These are phyloP conservation scores for Sapria himalayana DNA, from an alignment of 345 rosid species.

Conservation along the genomic window DNA sequence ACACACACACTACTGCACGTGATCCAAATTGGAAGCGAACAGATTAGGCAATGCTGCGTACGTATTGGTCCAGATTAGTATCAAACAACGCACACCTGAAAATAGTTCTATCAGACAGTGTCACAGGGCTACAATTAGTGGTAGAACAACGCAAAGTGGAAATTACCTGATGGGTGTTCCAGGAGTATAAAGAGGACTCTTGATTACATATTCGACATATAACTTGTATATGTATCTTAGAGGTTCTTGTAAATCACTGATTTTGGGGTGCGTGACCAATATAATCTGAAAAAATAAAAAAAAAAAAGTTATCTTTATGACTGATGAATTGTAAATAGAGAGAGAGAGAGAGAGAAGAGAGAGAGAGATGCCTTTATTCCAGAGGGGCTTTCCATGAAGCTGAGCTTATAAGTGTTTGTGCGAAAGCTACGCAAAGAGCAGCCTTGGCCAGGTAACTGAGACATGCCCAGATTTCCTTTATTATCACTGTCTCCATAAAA, in stretches of 20 bases:
- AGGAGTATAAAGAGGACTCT: constrained; percentile 60
- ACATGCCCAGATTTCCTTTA: constrained; percentile 70
- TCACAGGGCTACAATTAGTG: not conserved
- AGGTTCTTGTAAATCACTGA: constrained; percentile 69
- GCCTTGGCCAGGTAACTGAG: constrained; percentile 84
- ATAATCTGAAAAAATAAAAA: constrained; percentile 28
- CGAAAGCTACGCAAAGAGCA: constrained; percentile 88
- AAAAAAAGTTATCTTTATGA: not conserved
- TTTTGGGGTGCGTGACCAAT: constrained; percentile 74
- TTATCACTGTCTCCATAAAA: constrained; percentile 21
- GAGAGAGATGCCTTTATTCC: constrained; percentile 72
- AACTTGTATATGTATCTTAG: constrained; percentile 69
- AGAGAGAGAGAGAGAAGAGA: not conserved
- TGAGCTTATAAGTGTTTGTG: constrained; percentile 80
- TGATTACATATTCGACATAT: constrained; percentile 70
- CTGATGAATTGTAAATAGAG: not conserved
- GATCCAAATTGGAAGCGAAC: too few species aligned
- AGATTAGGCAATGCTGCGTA: constrained; percentile 56
- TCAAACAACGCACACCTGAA: constrained; percentile 57
- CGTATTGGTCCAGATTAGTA: constrained; percentile 57
- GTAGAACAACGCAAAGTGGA: not conserved
- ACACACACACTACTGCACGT: too few species aligned
- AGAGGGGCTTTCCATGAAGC: constrained; percentile 92
- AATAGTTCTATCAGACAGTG: not conserved
- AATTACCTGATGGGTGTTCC: constrained; percentile 67